phyloP scores from a whole-genome alignment of 371 early-diverging fungal genomes.

The Dichotomocladium elegans region DNA sequence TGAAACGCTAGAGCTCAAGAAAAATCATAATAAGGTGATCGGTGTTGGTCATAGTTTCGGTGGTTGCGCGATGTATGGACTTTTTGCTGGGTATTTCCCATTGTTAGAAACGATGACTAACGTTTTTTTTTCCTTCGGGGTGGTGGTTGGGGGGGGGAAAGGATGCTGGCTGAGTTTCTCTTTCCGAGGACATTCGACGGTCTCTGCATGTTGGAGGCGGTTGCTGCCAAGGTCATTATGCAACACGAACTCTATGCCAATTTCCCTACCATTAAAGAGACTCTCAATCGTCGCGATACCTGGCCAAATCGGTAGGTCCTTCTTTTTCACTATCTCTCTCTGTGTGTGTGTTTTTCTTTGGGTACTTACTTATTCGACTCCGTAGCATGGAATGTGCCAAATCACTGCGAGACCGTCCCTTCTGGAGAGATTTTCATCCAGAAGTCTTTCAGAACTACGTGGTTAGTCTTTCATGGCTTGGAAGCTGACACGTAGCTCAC shows the following conservation, averaged over 20 bases:
- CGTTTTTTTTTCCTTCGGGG: background rate
- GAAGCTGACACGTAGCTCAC: background rate
- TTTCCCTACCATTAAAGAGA: background rate
- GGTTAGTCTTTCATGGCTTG: conserved; percentile 10
- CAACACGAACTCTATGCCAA: conserved; percentile 4
- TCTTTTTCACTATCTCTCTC: background rate
- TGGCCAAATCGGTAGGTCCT: conserved; percentile 12
- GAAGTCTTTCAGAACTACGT: conserved; percentile 34
- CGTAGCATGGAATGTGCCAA: too few relatives aligned
- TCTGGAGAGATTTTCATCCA: conserved; percentile 30
- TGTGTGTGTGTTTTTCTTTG: too few relatives aligned
- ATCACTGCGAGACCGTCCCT: conserved; percentile 13
- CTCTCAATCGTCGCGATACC: conserved; percentile 4
- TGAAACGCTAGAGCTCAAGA: conserved; percentile 17
- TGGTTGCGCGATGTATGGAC: conserved; percentile 5
- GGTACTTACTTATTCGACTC: too few relatives aligned
- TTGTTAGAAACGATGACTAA: background rate
- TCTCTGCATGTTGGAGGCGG: conserved; percentile 30
- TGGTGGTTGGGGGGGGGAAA: background rate
- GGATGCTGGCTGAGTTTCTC: conserved; percentile 24
- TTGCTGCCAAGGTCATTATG: conserved; percentile 5
- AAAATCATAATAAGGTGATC: conserved; percentile 21
- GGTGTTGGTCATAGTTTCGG: conserved; percentile 43
- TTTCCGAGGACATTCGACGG: conserved; percentile 31
- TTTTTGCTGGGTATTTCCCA: background rate